A percentile compares a stretch with the other conserved stretches of the same genome.
phyloP scores from a whole-genome alignment of 257 asterid species.

The Mentha longifolia region DNA sequence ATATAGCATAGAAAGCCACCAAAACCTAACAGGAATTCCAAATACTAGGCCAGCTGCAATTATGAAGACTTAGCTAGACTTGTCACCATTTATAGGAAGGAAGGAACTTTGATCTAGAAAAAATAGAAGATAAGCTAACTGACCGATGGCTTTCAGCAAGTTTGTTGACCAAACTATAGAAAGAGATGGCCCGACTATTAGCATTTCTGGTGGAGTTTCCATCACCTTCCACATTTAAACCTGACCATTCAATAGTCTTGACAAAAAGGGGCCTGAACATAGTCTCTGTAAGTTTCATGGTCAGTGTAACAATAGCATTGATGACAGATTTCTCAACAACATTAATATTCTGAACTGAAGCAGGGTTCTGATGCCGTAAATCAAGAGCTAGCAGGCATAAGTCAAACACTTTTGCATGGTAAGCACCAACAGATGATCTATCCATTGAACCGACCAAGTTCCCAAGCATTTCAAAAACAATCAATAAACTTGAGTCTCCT shows the following conservation, averaged over 20 bases:
- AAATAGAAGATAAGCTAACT: constrained; percentile 33
- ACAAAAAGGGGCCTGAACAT: constrained; percentile 84
- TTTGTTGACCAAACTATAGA: constrained; percentile 76
- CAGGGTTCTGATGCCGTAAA: constrained; percentile 71
- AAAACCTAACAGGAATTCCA: too few relatives aligned
- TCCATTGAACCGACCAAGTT: constrained; percentile 75
- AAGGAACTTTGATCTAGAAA: not conserved
- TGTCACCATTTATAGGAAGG: constrained; percentile 7
- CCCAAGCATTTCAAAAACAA: constrained; percentile 72
- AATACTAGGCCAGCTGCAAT: too few relatives aligned
- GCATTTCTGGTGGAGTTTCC: constrained; percentile 42
- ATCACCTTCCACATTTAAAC: constrained; percentile 50
- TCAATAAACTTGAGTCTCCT: constrained; percentile 74
- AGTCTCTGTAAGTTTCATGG: constrained; percentile 83
- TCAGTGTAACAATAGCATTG: constrained; percentile 62
- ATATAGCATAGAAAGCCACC: not conserved
- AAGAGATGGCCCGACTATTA: constrained; percentile 69
- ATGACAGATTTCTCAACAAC: constrained; percentile 74
- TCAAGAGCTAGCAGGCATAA: constrained; percentile 89
- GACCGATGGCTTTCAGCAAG: constrained; percentile 88
- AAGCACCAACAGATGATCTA: constrained; percentile 65
- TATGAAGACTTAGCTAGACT: not conserved
- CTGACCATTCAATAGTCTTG: constrained; percentile 92
- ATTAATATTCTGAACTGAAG: constrained; percentile 56
- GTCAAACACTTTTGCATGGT: constrained; percentile 78